Evolutionary conservation across 2,329 filamentous ascomycete genomes (phyloP).

Genomic region (Ceratocystiopsis sp.): DNA sequence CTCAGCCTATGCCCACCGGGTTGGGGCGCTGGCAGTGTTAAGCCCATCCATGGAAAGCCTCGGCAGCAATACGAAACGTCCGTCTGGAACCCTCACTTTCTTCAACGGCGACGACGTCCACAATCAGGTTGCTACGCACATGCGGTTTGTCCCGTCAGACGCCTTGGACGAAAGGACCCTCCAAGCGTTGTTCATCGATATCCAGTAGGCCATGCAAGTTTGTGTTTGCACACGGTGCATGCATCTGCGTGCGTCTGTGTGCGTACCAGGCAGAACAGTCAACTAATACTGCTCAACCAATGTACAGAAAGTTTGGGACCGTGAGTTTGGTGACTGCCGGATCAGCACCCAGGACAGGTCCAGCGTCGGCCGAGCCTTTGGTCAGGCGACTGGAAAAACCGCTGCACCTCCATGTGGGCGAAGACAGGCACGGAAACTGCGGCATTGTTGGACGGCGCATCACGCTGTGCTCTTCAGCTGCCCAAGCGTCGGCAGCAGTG

Average conservation of each 20-base stretch:
- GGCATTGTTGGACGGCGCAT: conserved; percentile 9
- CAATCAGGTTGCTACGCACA: conserved; percentile 9
- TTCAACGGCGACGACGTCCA: conserved; percentile 7
- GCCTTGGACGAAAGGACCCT: neutral
- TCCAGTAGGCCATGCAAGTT: conserved; percentile 2
- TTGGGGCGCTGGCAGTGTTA: conserved; percentile 9
- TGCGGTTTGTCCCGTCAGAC: conserved; percentile 5
- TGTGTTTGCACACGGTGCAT: too few relatives aligned
- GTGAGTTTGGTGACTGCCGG: too few relatives aligned
- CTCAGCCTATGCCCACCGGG: conserved; percentile 5
- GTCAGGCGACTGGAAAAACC: conserved; percentile 4
- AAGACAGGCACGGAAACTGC: conserved; percentile 7
- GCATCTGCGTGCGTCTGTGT: too few relatives aligned
- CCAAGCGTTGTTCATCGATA: conserved; percentile 1
- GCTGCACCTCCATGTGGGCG: conserved; percentile 8
- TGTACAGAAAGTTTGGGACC: conserved; percentile 3
- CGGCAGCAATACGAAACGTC: neutral
- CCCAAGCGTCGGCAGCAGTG: neutral
- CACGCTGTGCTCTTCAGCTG: neutral
- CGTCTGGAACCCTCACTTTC: conserved; percentile 4
- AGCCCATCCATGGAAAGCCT: neutral
- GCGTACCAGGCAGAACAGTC: too few relatives aligned
- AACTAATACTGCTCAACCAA: neutral
- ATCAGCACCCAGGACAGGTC: too few relatives aligned
- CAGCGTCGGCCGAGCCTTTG: too few relatives aligned